Conservation (phyloP, 305 asterid genomes). For the Salvia sclarea region DNA sequence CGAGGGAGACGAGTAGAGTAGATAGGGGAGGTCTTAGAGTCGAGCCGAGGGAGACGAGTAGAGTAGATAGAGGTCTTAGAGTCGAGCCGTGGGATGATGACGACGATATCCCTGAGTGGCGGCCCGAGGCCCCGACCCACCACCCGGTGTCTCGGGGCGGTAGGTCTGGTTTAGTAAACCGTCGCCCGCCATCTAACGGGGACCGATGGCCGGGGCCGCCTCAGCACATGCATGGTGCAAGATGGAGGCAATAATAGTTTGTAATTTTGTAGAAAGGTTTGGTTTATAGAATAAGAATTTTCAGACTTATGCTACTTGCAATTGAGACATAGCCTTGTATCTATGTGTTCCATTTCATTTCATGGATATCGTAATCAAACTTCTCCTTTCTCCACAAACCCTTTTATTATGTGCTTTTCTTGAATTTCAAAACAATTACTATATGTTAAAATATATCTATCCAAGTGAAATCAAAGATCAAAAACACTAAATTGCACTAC, state of each 20-base stretch:
- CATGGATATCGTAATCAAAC: background rate
- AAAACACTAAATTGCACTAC: background rate
- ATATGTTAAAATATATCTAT: background rate
- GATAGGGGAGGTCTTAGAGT: slow-evolving; percentile 46
- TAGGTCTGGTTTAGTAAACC: background rate
- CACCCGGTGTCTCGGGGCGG: background rate
- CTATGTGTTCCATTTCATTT: background rate
- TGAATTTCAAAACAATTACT: background rate
- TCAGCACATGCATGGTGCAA: slow-evolving; percentile 30
- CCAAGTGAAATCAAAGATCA: background rate
- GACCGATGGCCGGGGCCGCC: slow-evolving; percentile 30
- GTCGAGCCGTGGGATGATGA: slow-evolving; percentile 79
- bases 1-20: slow-evolving; percentile 30
- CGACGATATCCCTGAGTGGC: slow-evolving; percentile 96
- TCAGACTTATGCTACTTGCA: background rate
- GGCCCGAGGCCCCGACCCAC: slow-evolving; percentile 48
- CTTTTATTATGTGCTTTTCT: background rate
- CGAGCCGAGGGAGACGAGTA: slow-evolving; percentile 63
- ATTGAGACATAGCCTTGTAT: background rate
- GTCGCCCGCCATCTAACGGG: too few relatives aligned
- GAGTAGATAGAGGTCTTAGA: slow-evolving; percentile 36
- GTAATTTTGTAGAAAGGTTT: background rate
- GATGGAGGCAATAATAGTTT: slow-evolving; percentile 46
- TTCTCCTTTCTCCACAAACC: background rate
- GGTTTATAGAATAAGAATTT: background rate